Evolutionary conservation across 495 filamentous ascomycete genomes (phyloP), one percentile per base, ranked within the genome.

Genomic region (Penicillium crystallinum): DNA sequence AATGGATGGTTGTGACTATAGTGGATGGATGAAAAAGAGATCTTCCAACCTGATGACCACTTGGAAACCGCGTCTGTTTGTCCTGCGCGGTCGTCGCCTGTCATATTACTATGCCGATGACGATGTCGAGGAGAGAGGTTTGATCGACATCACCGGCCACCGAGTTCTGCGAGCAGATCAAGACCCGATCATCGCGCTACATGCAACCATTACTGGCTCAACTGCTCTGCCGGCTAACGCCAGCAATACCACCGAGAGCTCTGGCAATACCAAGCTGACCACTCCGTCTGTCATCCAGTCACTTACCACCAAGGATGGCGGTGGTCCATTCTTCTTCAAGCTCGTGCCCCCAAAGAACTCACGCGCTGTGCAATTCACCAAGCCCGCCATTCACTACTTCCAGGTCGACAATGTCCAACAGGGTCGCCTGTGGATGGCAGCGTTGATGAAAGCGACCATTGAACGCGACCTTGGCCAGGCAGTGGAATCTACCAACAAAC

Each of bases 21-120:
- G 84, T 56, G 95, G 95, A 21, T 99, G 95, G 95, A 99, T 99
- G 95, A 97, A 96, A 76, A 99, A 99, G 79, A 85, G 91, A 61
- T 95, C 89, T 41, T 90, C 89, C 2, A 93, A 93, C 56, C 74
- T 97, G 43, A 95, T 97, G 87, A 87, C 89, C 3, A 96, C 90
- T 1, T 99, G 95, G 95, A 97, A 97, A 63, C 83, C 89, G 35
- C 85, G 95, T 8, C 80, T 97, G 29, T 99, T 99, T 62, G 87
- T 97, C 18, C 77, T 99, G 29, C 88, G 90, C 47, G 95, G 95
- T 38, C 81, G 90, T 54, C 84, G 95, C 12, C 80, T 99, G 18
- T 90, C 91, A 0, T 99, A 99, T 71, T 99, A 93, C 66, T 99
- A 99, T 69, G 87, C 89, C 14, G 91, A 97, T 54, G 81, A 84